Conservation (phyloP, 768 basidiomycete species). For the Phaffia australis region DNA sequence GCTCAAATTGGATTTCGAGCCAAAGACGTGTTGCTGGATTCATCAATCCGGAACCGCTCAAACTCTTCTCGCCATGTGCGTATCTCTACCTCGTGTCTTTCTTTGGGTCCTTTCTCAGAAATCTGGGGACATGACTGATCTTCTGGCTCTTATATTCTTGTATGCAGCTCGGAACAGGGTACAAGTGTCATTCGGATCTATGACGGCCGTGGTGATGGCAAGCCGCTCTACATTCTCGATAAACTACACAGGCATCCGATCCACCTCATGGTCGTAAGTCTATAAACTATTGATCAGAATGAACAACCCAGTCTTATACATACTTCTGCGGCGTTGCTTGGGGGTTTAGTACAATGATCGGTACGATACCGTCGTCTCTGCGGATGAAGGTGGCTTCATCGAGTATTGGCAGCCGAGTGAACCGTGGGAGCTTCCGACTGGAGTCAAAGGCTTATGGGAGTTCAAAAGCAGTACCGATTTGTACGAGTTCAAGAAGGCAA, state of each 20-base stretch:
- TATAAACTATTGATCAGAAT: not conserved
- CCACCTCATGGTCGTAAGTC: slow-evolving; percentile 73
- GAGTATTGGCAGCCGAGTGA: slow-evolving; percentile 76
- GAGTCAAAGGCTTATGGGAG: slow-evolving; percentile 67
- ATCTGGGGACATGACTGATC: slow-evolving; percentile 9
- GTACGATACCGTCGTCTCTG: slow-evolving; percentile 84
- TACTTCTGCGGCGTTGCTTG: not conserved
- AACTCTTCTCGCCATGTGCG: slow-evolving; percentile 75
- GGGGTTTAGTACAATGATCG: slow-evolving; percentile 66
- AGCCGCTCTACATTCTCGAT: slow-evolving; percentile 62
- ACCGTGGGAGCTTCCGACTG: slow-evolving; percentile 72
- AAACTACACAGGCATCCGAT: slow-evolving; percentile 79
- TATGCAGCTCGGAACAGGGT: slow-evolving; percentile 59
- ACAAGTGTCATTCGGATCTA: slow-evolving; percentile 73
- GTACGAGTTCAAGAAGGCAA: slow-evolving; percentile 97
- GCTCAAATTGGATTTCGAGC: slow-evolving; percentile 73
- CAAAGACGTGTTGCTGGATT: slow-evolving; percentile 89
- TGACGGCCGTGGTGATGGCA: slow-evolving; percentile 77
- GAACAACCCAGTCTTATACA: not conserved
- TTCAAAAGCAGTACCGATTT: slow-evolving; percentile 85
- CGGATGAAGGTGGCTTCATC: slow-evolving; percentile 85
- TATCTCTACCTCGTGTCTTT: slow-evolving; percentile 23
- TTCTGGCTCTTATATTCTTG: not conserved
- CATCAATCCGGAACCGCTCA: slow-evolving; percentile 79
- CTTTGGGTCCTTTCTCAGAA: not conserved